A percentile compares a stretch with the other conserved stretches of the same genome.
These are phyloP conservation scores for Rhodotorula taiwanensis DNA, from an alignment of 768 basidiomycete genomes.

Conservation along the genomic window DNA sequence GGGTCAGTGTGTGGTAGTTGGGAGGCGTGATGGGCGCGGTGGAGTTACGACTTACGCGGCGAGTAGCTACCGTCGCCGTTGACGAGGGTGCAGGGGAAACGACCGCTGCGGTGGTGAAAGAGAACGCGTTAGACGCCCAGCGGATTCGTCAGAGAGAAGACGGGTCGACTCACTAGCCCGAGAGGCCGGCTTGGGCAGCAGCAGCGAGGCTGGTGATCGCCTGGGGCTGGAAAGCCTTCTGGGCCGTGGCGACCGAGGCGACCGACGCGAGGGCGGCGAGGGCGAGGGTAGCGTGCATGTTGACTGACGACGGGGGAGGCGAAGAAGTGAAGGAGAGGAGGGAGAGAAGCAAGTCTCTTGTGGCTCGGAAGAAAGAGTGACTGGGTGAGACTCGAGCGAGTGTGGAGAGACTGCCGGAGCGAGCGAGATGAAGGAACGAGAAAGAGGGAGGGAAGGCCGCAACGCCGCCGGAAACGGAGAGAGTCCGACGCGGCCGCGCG, in stretches of 20 bases:
- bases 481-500: too few relatives aligned
- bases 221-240: not conserved
- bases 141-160: too few relatives aligned
- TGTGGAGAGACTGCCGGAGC: not conserved
- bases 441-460: not conserved
- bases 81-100: constrained; percentile 21
- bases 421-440: not conserved
- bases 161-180: too few relatives aligned
- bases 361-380: not conserved
- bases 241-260: constrained; percentile 7
- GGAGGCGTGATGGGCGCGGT: not conserved
- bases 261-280: constrained; percentile 14
- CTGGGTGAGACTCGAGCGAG: not conserved
- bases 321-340: not conserved
- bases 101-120: too few relatives aligned
- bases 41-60: not conserved
- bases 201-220: too few relatives aligned
- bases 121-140: too few relatives aligned
- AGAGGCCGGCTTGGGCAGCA: not conserved
- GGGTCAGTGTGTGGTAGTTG: not conserved
- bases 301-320: not conserved
- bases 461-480: too few relatives aligned
- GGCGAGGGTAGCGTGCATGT: constrained; percentile 6
- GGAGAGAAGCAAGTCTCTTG: not conserved
- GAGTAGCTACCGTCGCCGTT: constrained; percentile 15